These are phyloP conservation scores for Lactarius quietus DNA, from an alignment of 768 basidiomycete genomes.

Conservation along the genomic window DNA sequence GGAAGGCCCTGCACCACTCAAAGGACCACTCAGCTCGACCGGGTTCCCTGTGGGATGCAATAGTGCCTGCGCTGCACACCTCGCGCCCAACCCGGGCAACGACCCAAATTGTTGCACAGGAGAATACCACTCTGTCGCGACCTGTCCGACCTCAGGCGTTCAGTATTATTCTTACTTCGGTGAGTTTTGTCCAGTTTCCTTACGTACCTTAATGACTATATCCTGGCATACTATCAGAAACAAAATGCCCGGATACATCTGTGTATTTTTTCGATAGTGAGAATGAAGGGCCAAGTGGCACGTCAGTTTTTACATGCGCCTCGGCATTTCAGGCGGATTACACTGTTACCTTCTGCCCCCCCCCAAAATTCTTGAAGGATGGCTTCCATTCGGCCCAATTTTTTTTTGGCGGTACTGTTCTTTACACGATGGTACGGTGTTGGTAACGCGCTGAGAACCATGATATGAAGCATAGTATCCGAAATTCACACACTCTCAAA, in stretches of 20 bases:
- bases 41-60: conserved; percentile 43
- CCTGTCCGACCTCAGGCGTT: conserved; percentile 51
- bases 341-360: conserved; percentile 47
- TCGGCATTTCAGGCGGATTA: conserved; percentile 38
- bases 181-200: background rate
- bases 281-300: conserved; percentile 41
- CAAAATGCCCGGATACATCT: conserved; percentile 45
- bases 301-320: conserved; percentile 42
- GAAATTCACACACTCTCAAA: background rate
- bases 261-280: conserved; percentile 53
- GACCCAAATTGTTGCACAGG: conserved; percentile 66
- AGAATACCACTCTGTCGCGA: conserved; percentile 44
- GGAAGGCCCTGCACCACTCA: conserved; percentile 35
- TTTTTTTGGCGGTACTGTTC: no score
- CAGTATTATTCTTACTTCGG: conserved; percentile 32
- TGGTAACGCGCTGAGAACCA: background rate
- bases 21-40: conserved; percentile 36
- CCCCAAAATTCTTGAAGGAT: no score
- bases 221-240: conserved; percentile 34
- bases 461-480: background rate
- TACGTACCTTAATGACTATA: background rate
- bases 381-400: no score
- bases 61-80: conserved; percentile 39
- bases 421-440: no score
- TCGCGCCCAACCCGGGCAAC: conserved; percentile 30